phyloP scores from a whole-genome alignment of 306 rosid species.

The Crataegus laevigata region DNA sequence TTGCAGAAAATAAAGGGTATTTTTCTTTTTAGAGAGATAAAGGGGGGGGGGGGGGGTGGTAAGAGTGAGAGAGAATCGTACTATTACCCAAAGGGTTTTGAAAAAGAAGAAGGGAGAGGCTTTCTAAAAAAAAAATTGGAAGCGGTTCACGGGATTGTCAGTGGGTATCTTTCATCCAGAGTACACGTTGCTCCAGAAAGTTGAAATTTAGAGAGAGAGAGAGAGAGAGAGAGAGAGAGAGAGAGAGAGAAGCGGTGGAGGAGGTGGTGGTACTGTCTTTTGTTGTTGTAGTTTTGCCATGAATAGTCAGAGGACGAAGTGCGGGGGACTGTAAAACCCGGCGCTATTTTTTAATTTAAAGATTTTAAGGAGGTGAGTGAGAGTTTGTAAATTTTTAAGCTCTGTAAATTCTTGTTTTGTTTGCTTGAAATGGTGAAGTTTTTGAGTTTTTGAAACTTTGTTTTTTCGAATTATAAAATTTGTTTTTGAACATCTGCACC shows the following conservation, averaged over 20 bases:
- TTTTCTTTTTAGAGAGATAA: not conserved
- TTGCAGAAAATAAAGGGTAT: slow-evolving; percentile 11
- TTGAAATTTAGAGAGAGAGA: not conserved
- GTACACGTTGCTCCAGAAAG: slow-evolving; percentile 78
- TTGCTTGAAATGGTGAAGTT: slow-evolving; percentile 2
- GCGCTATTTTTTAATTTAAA: slow-evolving; percentile 58
- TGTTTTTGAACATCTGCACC: slow-evolving; percentile 34
- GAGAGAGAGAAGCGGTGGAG: not conserved
- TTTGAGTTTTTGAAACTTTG: slow-evolving; percentile 18
- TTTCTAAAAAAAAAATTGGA: not conserved
- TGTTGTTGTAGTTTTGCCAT: not conserved
- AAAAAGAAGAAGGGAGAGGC: slow-evolving; percentile 6
- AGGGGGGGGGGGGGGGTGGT: not conserved
- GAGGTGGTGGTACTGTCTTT: not conserved
- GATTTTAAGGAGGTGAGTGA: slow-evolving; percentile 24
- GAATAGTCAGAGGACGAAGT: slow-evolving; percentile 17
- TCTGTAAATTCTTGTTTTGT: slow-evolving; percentile 47
- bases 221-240: not conserved
- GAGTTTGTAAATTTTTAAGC: slow-evolving; percentile 6
- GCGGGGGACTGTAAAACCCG: slow-evolving; percentile 15
- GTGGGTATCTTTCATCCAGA: slow-evolving; percentile 44
- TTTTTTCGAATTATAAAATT: not conserved
- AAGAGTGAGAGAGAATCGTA: not conserved
- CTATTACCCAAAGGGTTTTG: slow-evolving; percentile 21
- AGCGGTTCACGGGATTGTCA: slow-evolving; percentile 53